phyloP scores from a whole-genome alignment of 208 protist genomes.

The Balamuthia mandrillaris region DNA sequence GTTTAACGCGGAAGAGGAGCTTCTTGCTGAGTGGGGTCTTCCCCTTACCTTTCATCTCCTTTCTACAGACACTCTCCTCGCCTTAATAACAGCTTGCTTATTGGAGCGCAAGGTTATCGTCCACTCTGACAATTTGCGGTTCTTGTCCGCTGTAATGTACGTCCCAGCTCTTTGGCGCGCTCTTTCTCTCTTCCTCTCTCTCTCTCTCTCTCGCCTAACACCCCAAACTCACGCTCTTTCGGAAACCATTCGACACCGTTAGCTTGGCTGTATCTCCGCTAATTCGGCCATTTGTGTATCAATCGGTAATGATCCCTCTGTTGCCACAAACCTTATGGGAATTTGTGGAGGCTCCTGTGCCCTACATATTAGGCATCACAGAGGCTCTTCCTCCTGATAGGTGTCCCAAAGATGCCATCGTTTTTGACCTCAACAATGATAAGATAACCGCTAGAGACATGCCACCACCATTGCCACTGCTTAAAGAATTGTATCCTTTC shows the following conservation, averaged over 20 bases:
- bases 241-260: neutral
- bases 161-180: neutral
- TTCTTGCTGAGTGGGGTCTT: neutral
- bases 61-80: constrained; percentile 5
- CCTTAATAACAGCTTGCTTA: constrained; percentile 2
- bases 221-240: neutral
- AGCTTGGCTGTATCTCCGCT: constrained; percentile 5
- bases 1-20: neutral
- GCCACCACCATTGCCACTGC: neutral
- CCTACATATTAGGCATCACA: neutral
- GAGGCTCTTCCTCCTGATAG: neutral
- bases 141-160: constrained; percentile 7
- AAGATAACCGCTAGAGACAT: constrained; percentile 1
- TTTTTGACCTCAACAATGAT: constrained; percentile 16
- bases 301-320: neutral
- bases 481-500: constrained; percentile 23
- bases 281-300: neutral
- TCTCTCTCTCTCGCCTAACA: neutral
- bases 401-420: neutral
- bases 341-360: neutral
- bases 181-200: neutral
- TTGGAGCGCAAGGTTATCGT: neutral
- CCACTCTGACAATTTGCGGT: neutral
- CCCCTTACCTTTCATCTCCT: constrained; percentile 21
- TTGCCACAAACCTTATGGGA: neutral